Percentiles rank a stretch among this genome's conserved stretches.
Conservation (phyloP, 2,329 filamentous ascomycete genomes). For the Fusarium globosum region DNA sequence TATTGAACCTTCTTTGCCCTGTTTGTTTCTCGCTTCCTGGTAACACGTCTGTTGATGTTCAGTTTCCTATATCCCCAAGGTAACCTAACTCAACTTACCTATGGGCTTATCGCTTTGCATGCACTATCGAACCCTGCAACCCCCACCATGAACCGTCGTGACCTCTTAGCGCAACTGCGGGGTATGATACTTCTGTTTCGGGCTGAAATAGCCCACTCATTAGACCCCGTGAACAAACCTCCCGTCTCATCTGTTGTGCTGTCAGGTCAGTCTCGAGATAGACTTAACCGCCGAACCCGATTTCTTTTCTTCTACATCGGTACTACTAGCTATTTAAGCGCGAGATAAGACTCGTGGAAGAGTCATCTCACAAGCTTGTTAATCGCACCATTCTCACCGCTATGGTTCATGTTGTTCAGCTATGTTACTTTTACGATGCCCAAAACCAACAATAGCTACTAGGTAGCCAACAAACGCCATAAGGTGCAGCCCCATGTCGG, state of each 20-base stretch:
- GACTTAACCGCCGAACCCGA: constrained; percentile 23
- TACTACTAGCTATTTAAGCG: not conserved
- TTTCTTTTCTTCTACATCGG: not conserved
- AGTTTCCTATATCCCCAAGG: not conserved
- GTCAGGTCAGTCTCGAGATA: constrained; percentile 20
- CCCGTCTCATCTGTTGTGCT: constrained; percentile 10
- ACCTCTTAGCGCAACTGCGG: constrained; percentile 40
- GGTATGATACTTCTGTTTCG: constrained; percentile 36
- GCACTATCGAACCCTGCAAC: constrained; percentile 35
- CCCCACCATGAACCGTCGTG: constrained; percentile 39
- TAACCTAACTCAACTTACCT: not conserved
- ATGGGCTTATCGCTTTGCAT: constrained; percentile 36
- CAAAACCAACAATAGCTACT: not conserved
- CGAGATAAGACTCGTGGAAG: not conserved
- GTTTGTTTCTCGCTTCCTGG: not conserved
- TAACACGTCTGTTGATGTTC: not conserved
- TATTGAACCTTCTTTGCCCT: not conserved
- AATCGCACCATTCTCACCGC: constrained; percentile 20
- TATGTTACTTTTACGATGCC: not conserved
- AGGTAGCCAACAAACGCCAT: not conserved
- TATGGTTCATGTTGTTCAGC: not conserved
- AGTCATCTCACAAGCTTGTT: not conserved
- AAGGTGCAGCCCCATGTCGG: constrained; percentile 9
- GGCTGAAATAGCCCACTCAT: constrained; percentile 30
- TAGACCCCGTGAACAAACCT: constrained; percentile 40